A percentile compares a stretch with the other conserved stretches of the same genome.
These are phyloP conservation scores for Fagus sylvatica DNA, from an alignment of 306 rosid genomes.

Conservation along the genomic window DNA sequence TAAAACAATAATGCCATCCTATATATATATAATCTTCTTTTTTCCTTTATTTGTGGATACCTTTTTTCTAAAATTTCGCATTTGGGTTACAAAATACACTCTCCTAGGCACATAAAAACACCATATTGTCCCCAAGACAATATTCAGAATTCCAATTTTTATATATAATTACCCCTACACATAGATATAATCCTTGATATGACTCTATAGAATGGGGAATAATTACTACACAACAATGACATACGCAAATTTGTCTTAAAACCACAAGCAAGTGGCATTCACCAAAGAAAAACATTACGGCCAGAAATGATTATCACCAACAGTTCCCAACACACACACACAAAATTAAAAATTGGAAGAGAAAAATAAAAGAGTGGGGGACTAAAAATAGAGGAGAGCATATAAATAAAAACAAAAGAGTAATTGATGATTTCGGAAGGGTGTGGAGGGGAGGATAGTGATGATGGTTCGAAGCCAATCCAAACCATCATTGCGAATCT, in stretches of 20 bases:
- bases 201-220: constrained; percentile 23
- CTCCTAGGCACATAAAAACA: constrained; percentile 4
- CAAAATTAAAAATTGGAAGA: constrained; percentile 30
- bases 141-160: background rate
- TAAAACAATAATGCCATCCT: constrained; percentile 7
- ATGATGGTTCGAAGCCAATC: constrained; percentile 89
- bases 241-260: constrained; percentile 27
- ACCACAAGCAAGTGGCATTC: constrained; percentile 39
- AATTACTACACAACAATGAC: constrained; percentile 20
- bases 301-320: constrained; percentile 56
- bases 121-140: background rate
- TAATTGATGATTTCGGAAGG: constrained; percentile 41
- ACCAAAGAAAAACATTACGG: constrained; percentile 34
- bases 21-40: constrained; percentile 1
- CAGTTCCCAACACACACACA: constrained; percentile 55
- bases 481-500: constrained; percentile 99
- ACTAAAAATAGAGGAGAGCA: constrained; percentile 36
- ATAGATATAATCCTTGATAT: constrained; percentile 22
- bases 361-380: constrained; percentile 18
- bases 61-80: background rate
- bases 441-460: constrained; percentile 36
- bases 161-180: constrained; percentile 13
- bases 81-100: background rate
- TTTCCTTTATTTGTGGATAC: background rate
- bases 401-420: constrained; percentile 56